phyloP scores from a whole-genome alignment of 169 alveolate species.

The Cryptosporidium sp. region DNA sequence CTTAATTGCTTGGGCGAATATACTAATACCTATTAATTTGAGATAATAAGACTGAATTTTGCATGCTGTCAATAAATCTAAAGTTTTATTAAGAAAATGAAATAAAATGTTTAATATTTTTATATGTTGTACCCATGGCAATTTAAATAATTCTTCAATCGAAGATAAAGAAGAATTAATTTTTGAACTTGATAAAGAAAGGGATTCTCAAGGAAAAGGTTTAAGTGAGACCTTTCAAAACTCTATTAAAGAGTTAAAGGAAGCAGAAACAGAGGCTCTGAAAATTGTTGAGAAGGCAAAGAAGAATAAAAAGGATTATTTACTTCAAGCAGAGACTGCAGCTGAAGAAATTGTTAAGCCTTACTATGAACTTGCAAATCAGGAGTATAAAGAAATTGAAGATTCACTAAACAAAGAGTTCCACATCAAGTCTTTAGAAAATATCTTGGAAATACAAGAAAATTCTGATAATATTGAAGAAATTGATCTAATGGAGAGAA shows the following conservation, averaged over 20 bases:
- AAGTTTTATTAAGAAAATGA: background rate
- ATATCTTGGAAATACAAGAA: background rate
- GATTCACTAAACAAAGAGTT: conserved; percentile 33
- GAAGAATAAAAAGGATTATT: conserved; percentile 19
- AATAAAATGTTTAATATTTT: conserved; percentile 7
- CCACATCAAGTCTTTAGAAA: conserved; percentile 54
- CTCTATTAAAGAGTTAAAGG: conserved; percentile 9
- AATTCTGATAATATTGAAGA: background rate
- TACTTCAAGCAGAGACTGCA: conserved; percentile 31
- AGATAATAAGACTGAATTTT: background rate
- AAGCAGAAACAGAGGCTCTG: conserved; percentile 40
- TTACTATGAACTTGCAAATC: conserved; percentile 54
- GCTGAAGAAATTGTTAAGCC: conserved; percentile 69
- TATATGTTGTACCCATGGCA: conserved; percentile 3
- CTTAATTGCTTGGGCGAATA: too few species aligned
- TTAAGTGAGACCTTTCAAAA: background rate
- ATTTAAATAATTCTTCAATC: background rate
- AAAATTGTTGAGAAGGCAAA: conserved; percentile 46
- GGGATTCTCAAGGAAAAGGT: background rate
- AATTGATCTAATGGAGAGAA: background rate
- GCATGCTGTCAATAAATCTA: background rate
- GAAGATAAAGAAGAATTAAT: conserved; percentile 1
- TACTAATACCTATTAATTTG: background rate
- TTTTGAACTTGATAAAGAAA: background rate
- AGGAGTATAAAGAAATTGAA: conserved; percentile 60